Conservation (phyloP, 2,329 filamentous ascomycete genomes). For the Phialocephala sp. region DNA sequence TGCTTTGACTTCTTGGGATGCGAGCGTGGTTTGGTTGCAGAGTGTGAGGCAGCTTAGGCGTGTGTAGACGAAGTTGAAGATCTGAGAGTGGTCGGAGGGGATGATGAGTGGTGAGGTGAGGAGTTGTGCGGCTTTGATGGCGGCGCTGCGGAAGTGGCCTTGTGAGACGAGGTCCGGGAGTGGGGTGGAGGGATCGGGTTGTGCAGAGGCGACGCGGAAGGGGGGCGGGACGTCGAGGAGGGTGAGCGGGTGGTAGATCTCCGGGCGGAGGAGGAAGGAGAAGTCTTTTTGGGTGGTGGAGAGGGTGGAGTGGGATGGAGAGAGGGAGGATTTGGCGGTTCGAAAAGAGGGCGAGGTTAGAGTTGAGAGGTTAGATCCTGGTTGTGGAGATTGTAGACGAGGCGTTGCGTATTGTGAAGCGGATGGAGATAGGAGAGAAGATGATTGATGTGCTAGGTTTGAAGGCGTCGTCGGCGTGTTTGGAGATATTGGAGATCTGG, state of each 20-base stretch:
- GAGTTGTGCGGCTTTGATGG: slow-evolving; percentile 67
- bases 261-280: slow-evolving; percentile 76
- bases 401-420: slow-evolving; percentile 34
- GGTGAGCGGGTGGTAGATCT: slow-evolving; percentile 83
- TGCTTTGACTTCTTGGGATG: slow-evolving; percentile 69
- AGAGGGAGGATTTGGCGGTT: slow-evolving; percentile 35
- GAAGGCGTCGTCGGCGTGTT: slow-evolving; percentile 13
- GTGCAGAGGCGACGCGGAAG: slow-evolving; percentile 72
- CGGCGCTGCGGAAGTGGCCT: slow-evolving; percentile 83
- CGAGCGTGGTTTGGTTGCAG: slow-evolving; percentile 73
- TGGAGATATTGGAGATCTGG: slow-evolving; percentile 28
- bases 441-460: slow-evolving; percentile 18
- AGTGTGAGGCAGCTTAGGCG: slow-evolving; percentile 83
- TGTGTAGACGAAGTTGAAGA: slow-evolving; percentile 81
- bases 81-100: slow-evolving; percentile 63
- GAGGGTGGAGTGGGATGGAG: slow-evolving; percentile 38
- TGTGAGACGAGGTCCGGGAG: slow-evolving; percentile 70
- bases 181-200: slow-evolving; percentile 66
- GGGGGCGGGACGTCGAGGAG: slow-evolving; percentile 63
- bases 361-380: slow-evolving; percentile 37
- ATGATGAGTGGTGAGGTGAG: slow-evolving; percentile 58
- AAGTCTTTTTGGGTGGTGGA: slow-evolving; percentile 70
- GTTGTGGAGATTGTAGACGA: slow-evolving; percentile 36
- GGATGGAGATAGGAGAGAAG: slow-evolving; percentile 34
- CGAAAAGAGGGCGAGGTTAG: slow-evolving; percentile 35